Conservation (phyloP, 2,329 filamentous ascomycete species). For the Neopestalotiopsis clavispora region DNA sequence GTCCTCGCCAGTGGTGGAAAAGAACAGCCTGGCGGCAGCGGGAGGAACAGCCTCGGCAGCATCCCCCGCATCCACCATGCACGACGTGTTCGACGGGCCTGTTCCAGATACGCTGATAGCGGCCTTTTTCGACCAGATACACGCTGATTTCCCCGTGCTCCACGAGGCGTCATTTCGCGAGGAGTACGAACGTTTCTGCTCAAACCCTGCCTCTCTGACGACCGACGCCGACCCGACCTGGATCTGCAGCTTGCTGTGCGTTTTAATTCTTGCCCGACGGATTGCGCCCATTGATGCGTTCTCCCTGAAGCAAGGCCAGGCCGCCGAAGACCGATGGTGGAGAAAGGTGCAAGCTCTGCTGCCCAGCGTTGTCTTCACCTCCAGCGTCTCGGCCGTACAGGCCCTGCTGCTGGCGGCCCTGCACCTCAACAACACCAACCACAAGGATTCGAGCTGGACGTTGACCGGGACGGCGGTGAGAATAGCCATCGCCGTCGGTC, state of each 20-base stretch:
- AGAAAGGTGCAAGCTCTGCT: conserved; percentile 42
- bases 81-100: conserved; percentile 29
- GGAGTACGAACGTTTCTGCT: conserved; percentile 41
- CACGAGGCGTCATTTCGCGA: conserved; percentile 48
- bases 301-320: conserved; percentile 36
- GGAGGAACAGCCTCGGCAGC: conserved; percentile 13
- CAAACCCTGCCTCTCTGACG: conserved; percentile 25
- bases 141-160: conserved; percentile 47
- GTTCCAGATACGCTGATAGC: conserved; percentile 40
- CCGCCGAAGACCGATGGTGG: conserved; percentile 43
- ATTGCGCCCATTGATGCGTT: conserved; percentile 34
- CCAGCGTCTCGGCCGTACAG: conserved; percentile 45
- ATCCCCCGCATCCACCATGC: conserved; percentile 26
- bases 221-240: conserved; percentile 41
- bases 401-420: conserved; percentile 46
- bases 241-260: conserved; percentile 46
- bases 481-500: conserved; percentile 48
- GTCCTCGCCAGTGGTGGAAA: conserved; percentile 6
- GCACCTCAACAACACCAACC: conserved; percentile 50
- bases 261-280: conserved; percentile 43
- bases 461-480: conserved; percentile 46
- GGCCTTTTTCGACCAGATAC: conserved; percentile 46
- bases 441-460: conserved; percentile 46
- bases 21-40: background rate
- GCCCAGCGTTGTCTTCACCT: conserved; percentile 46